A percentile compares a stretch with the other conserved stretches of the same genome.
Conservation (phyloP, 2,329 filamentous ascomycete genomes). For the Fonsecaea multimorphosa region DNA sequence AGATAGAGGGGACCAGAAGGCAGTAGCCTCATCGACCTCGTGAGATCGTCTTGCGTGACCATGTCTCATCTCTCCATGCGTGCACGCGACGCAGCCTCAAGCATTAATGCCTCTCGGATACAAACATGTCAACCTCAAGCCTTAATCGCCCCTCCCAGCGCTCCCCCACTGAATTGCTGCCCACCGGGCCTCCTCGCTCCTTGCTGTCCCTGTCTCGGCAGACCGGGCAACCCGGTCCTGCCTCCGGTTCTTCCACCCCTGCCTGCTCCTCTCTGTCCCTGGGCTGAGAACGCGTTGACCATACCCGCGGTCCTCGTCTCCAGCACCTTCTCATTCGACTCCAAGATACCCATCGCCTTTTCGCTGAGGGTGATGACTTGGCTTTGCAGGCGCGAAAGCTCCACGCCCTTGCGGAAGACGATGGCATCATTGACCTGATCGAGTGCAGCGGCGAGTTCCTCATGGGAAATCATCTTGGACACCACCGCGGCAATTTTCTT, state of each 20-base stretch:
- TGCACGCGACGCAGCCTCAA: neutral
- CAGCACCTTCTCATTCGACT: conserved; percentile 95
- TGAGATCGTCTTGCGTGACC: neutral
- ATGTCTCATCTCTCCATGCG: neutral
- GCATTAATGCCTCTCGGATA: neutral
- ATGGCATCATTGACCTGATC: conserved; percentile 97
- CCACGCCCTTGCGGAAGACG: conserved; percentile 99
- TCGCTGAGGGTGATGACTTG: conserved; percentile 91
- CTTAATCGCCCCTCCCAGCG: conserved; percentile 59
- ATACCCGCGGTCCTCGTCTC: conserved; percentile 97
- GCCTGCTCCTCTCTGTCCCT: conserved; percentile 75
- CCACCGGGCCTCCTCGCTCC: conserved; percentile 53
- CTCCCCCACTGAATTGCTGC: conserved; percentile 58
- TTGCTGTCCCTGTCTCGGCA: conserved; percentile 26
- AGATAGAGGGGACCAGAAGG: neutral
- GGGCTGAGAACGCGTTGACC: conserved; percentile 91
- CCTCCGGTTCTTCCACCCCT: conserved; percentile 63
- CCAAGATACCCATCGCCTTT: conserved; percentile 94
- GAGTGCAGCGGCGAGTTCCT: conserved; percentile 92
- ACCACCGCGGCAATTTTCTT: conserved; percentile 94
- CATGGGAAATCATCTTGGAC: conserved; percentile 99
- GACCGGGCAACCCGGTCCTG: conserved; percentile 24
- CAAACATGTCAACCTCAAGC: conserved; percentile 45
- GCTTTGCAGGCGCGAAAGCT: conserved; percentile 93
- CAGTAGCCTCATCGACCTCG: neutral